phyloP scores from a whole-genome alignment of 2,329 filamentous ascomycete species.

The Chalara sp. region DNA sequence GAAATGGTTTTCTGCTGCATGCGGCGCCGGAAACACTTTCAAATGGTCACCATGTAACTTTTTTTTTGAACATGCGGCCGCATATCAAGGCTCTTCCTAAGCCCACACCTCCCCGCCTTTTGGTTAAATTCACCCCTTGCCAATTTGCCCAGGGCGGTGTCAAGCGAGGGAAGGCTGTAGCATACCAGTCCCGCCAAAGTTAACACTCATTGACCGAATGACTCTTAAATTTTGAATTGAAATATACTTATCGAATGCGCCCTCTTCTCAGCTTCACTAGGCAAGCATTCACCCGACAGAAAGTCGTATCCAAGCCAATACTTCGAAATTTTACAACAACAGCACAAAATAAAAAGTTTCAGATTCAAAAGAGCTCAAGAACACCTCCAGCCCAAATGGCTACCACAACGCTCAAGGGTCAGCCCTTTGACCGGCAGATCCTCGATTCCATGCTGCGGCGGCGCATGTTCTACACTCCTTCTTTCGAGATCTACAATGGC shows the following conservation, averaged over 20 bases:
- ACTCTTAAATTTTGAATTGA: too few species aligned
- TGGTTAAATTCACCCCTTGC: too few species aligned
- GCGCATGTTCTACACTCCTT: constrained; percentile 88
- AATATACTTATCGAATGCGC: too few species aligned
- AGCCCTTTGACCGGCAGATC: constrained; percentile 75
- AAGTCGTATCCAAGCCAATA: constrained; percentile 11
- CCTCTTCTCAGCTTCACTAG: constrained; percentile 23
- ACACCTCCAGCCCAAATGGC: constrained; percentile 37
- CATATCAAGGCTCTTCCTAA: too few species aligned
- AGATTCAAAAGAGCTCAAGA: constrained; percentile 5
- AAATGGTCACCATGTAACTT: too few species aligned
- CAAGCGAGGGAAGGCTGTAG: too few species aligned
- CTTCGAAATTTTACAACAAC: constrained; percentile 34
- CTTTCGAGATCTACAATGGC: constrained; percentile 92
- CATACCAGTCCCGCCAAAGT: too few species aligned
- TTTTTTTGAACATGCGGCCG: too few species aligned
- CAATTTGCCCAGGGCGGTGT: too few species aligned
- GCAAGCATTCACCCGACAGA: constrained; percentile 19
- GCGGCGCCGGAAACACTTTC: too few species aligned
- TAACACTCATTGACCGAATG: too few species aligned
- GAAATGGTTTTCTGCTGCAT: background rate
- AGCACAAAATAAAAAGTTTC: constrained; percentile 26
- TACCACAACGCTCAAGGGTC: constrained; percentile 76
- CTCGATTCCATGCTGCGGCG: constrained; percentile 84
- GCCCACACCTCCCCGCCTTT: too few species aligned